Conservation (phyloP, 148 eudicot species). For the Suaeda aralocaspica region DNA sequence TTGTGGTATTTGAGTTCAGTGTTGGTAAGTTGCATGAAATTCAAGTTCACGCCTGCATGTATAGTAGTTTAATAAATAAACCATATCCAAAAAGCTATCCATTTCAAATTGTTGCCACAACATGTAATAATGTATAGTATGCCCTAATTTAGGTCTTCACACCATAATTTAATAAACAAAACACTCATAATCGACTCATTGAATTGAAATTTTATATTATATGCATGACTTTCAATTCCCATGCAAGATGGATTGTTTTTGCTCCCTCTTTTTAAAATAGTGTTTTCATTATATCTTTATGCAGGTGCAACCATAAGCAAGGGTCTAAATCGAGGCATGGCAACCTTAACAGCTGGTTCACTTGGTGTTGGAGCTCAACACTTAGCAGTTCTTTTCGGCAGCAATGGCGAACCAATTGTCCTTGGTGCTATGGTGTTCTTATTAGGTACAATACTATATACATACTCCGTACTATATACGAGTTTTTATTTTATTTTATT, state of each 20-base stretch:
- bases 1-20: constrained; percentile 32
- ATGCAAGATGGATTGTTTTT: neutral
- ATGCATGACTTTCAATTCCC: neutral
- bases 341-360: constrained; percentile 37
- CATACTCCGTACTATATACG: too few relatives aligned
- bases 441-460: constrained; percentile 15
- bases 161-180: too few relatives aligned
- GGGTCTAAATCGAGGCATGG: constrained; percentile 37
- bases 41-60: too few relatives aligned
- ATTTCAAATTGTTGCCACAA: too few relatives aligned
- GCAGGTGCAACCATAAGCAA: constrained; percentile 42
- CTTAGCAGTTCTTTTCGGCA: constrained; percentile 31
- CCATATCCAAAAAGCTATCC: too few relatives aligned
- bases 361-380: constrained; percentile 36
- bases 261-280: neutral
- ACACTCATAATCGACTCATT: too few relatives aligned
- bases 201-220: too few relatives aligned
- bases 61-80: too few relatives aligned
- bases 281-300: neutral
- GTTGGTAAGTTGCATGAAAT: constrained; percentile 21
- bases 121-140: too few relatives aligned
- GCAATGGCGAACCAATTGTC: constrained; percentile 30
- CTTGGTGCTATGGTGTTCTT: constrained; percentile 33
- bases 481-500: too few relatives aligned
- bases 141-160: too few relatives aligned